These are phyloP conservation scores for Coprinellus aureogranulatus DNA, from an alignment of 768 basidiomycete species.

Conservation along the genomic window DNA sequence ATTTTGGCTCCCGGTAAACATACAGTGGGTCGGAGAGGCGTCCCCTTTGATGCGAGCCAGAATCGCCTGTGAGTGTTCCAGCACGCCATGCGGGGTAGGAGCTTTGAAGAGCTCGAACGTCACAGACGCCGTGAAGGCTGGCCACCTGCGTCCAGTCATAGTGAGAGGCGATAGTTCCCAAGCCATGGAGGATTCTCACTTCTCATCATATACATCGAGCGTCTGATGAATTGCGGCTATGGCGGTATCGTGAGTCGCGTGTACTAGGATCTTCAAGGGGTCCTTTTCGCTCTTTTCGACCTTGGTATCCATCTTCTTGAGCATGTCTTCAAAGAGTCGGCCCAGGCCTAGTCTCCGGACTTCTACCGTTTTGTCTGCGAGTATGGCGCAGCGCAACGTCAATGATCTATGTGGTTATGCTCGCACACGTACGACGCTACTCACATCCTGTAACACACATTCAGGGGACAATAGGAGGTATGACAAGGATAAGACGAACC, in stretches of 20 bases:
- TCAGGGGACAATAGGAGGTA: conserved; percentile 8
- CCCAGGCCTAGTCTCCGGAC: conserved; percentile 78
- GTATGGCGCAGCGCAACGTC: not conserved
- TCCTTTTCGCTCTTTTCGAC: conserved; percentile 41
- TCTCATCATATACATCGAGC: conserved; percentile 70
- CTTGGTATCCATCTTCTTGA: conserved; percentile 62
- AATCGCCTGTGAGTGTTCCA: conserved; percentile 33
- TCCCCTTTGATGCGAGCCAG: conserved; percentile 35
- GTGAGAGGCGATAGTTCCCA: not conserved
- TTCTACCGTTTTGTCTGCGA: conserved; percentile 70
- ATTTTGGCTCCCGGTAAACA: conserved; percentile 10
- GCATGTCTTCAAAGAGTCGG: conserved; percentile 62
- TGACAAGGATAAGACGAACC: conserved; percentile 29
- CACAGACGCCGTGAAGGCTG: conserved; percentile 69
- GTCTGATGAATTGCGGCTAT: conserved; percentile 63
- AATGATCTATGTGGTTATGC: not conserved
- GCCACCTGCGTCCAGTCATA: conserved; percentile 49
- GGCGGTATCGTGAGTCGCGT: conserved; percentile 71
- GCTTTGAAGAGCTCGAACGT: conserved; percentile 72
- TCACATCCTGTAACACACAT: conserved; percentile 39
- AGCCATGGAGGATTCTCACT: conserved; percentile 34
- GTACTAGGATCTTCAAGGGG: conserved; percentile 62
- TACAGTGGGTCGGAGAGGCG: conserved; percentile 25
- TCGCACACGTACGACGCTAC: too few species aligned
- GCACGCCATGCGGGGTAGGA: not conserved